Base-by-base conservation (phyloP, 257 asterid species). In the Anisodus tanguticus region DNA sequence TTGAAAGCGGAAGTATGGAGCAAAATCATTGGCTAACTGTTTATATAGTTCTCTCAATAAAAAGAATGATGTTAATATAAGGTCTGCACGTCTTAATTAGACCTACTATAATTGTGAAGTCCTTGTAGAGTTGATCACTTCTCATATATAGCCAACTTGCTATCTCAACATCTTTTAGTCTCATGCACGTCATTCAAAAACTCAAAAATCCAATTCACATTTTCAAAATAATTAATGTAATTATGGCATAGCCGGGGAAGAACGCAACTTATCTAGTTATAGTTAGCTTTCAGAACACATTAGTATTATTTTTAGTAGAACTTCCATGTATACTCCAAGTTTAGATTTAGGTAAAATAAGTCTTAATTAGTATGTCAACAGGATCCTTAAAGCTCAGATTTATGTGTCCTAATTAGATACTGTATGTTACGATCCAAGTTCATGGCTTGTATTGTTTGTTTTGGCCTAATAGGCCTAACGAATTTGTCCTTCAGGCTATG, bases 51-150 rank as follows among this genome's bases (percentile, higher is more conserved):
- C 22, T 22, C 2, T 13, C 3, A 51, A 49, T 51, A n/a, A n/a
- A n/a, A 49, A 49, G 1, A 51, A 12, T 0, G 53, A 7, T 3
- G 6, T 68, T 68, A 15, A 15, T 22, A 3, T 51, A 76, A 11
- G 63, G 81, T 51, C 8, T 76, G 81, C 81, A 76, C 81, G 81
- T 76, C 12, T 68, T 67, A 67, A 64, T 69, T 26, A 51, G n/a
- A 51, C 81, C 62, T 51, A 76, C 6, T 71, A 71, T 1, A 41
- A 8, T 7, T 69, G 19, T 8, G 12, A 69, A 69, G 51, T 39
- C 12, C 77, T 39, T 15, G 39, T 49, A 12, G 19, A 49, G 43
- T 49, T 49, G 81, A 22, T 76, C 19, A 76, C 43, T 76, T 76
- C 47, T 51, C 63, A 76, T 72, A 41, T 41, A 13, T 41, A 37